These are phyloP conservation scores for Pseudopyricularia javanii DNA, from an alignment of 2,329 filamentous ascomycete species.

Conservation along the genomic window DNA sequence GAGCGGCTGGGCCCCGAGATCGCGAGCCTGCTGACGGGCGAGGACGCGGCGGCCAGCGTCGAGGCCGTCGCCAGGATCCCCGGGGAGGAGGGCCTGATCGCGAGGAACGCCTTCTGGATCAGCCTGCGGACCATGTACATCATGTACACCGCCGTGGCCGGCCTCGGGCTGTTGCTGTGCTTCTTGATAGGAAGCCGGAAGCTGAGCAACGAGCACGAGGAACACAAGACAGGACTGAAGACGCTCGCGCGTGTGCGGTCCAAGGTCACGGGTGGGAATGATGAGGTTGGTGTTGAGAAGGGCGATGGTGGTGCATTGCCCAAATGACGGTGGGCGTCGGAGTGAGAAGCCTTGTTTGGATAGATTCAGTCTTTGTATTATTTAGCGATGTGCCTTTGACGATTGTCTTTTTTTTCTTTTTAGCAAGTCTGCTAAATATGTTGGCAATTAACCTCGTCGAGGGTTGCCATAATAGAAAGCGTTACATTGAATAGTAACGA, in stretches of 20 bases:
- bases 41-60: constrained; percentile 48
- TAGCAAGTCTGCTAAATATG: too few relatives aligned
- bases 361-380: too few relatives aligned
- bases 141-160: constrained; percentile 38
- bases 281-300: too few relatives aligned
- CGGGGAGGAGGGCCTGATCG: constrained; percentile 26
- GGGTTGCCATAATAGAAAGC: too few relatives aligned
- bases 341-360: too few relatives aligned
- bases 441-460: too few relatives aligned
- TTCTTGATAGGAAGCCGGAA: constrained; percentile 34
- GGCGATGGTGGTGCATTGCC: too few relatives aligned
- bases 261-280: not conserved
- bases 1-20: constrained; percentile 21
- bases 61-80: constrained; percentile 40
- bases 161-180: constrained; percentile 31
- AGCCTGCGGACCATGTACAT: constrained; percentile 45
- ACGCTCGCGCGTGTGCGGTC: constrained; percentile 8
- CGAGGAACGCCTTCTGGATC: constrained; percentile 33
- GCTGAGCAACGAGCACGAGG: constrained; percentile 41
- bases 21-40: constrained; percentile 42
- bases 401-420: too few relatives aligned
- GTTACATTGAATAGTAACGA: too few relatives aligned
- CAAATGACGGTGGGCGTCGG: too few relatives aligned
- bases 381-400: too few relatives aligned
- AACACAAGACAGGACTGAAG: constrained; percentile 45